These are phyloP conservation scores for Alternaria triticimaculans DNA, from an alignment of 2,329 filamentous ascomycete species.

Conservation along the genomic window DNA sequence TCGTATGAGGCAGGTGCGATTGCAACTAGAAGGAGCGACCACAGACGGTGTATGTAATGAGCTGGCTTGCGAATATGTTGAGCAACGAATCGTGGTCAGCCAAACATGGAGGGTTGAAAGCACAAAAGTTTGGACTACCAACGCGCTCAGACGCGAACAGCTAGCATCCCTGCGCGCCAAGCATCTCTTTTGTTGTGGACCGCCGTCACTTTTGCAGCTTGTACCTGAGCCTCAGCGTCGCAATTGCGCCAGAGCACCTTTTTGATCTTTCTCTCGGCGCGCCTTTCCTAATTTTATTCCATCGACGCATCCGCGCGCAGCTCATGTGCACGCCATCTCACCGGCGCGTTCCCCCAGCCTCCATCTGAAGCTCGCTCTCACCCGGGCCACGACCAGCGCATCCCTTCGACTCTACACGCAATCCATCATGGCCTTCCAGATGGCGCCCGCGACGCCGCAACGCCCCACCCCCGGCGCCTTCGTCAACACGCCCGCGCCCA, in stretches of 20 bases:
- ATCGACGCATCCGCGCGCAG: constrained; percentile 22
- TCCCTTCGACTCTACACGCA: constrained; percentile 7
- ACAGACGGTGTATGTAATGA: not conserved
- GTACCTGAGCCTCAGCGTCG: constrained; percentile 28
- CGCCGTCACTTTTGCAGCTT: constrained; percentile 30
- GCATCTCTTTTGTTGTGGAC: constrained; percentile 37
- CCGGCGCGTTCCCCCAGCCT: constrained; percentile 40
- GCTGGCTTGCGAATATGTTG: not conserved
- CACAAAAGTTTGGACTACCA: constrained; percentile 20
- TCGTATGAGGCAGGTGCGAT: not conserved
- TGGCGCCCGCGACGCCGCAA: constrained; percentile 62
- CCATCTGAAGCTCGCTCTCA: constrained; percentile 34
- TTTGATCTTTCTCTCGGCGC: constrained; percentile 22
- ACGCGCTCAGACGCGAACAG: constrained; percentile 25
- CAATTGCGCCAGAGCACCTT: constrained; percentile 35
- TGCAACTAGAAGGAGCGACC: constrained; percentile 3
- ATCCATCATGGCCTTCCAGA: constrained; percentile 38
- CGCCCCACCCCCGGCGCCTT: constrained; percentile 78
- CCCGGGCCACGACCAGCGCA: constrained; percentile 28
- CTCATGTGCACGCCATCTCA: constrained; percentile 36
- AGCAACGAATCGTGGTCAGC: not conserved
- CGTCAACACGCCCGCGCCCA: constrained; percentile 72
- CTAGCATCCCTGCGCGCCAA: constrained; percentile 29
- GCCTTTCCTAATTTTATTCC: constrained; percentile 19
- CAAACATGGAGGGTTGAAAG: not conserved